Conservation (phyloP, 1,284 basidiomycete species). For the Tausonia pullulans region DNA sequence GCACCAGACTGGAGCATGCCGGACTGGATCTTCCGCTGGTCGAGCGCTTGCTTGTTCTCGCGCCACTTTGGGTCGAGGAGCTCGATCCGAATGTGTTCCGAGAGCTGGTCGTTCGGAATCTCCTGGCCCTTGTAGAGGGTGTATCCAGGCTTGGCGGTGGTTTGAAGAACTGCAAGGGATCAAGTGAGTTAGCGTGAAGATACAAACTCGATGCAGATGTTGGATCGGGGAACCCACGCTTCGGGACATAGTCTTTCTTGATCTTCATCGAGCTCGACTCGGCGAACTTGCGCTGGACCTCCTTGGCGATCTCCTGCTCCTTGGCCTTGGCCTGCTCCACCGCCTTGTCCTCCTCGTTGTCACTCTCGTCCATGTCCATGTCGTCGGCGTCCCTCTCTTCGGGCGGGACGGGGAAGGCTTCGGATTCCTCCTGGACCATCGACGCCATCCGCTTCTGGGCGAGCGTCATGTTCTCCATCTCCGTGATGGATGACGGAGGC, state of each 20-base stretch:
- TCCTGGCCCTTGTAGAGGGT: slow-evolving; percentile 78
- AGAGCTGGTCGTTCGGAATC: slow-evolving; percentile 85
- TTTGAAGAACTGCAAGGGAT: too few species aligned
- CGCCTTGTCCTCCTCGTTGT: slow-evolving; percentile 49
- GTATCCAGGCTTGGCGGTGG: too few species aligned
- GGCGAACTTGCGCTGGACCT: slow-evolving; percentile 61
- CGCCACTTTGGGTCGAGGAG: slow-evolving; percentile 96
- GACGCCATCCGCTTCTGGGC: slow-evolving; percentile 97
- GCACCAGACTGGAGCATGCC: slow-evolving; percentile 76
- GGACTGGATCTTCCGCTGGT: slow-evolving; percentile 78
- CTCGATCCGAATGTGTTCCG: slow-evolving; percentile 98
- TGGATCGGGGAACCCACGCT: slow-evolving; percentile 56
- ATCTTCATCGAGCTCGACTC: slow-evolving; percentile 85
- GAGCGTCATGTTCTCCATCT: slow-evolving; percentile 91
- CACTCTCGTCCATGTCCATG: slow-evolving; percentile 42
- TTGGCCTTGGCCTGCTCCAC: slow-evolving; percentile 57
- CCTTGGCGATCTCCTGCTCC: slow-evolving; percentile 58
- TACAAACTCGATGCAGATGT: slow-evolving; percentile 25
- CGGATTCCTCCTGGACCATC: slow-evolving; percentile 93
- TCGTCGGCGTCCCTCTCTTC: slow-evolving; percentile 30
- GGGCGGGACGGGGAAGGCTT: slow-evolving; percentile 49
- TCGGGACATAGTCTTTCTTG: slow-evolving; percentile 90
- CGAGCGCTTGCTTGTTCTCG: slow-evolving; percentile 75
- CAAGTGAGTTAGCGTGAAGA: slow-evolving; percentile 23
- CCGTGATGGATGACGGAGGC: slow-evolving; percentile 84